These are phyloP conservation scores for Monilinia polystroma DNA, from an alignment of 2,329 filamentous ascomycete species.

Conservation along the genomic window DNA sequence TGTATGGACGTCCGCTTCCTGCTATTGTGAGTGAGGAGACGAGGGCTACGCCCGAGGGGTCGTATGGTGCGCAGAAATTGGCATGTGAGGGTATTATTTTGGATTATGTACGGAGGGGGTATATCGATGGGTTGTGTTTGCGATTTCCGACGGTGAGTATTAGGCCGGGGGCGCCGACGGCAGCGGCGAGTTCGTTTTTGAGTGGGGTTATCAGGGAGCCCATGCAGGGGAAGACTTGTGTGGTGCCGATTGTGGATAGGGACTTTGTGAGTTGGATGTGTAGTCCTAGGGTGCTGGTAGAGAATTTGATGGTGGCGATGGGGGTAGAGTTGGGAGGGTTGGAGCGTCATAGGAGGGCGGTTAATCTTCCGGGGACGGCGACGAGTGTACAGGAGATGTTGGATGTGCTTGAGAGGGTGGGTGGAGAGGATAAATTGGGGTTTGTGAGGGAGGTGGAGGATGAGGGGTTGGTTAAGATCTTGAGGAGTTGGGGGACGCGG, in stretches of 20 bases:
- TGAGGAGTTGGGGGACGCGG: constrained; percentile 59
- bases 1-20: constrained; percentile 57
- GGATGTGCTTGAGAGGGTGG: constrained; percentile 56
- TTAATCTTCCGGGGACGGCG: constrained; percentile 58
- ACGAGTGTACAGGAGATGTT: constrained; percentile 60
- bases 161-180: constrained; percentile 58
- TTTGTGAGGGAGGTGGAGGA: constrained; percentile 56
- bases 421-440: constrained; percentile 53
- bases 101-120: constrained; percentile 55
- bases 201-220: constrained; percentile 63
- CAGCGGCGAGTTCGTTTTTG: constrained; percentile 60
- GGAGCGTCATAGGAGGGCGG: constrained; percentile 47
- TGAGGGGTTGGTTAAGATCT: constrained; percentile 53
- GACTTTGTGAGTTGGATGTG: constrained; percentile 54
- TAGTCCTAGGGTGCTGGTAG: constrained; percentile 52
- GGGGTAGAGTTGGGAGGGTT: constrained; percentile 44
- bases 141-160: constrained; percentile 62
- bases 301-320: constrained; percentile 52
- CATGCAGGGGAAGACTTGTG: constrained; percentile 52
- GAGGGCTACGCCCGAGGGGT: constrained; percentile 54
- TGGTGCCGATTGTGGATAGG: constrained; percentile 53
- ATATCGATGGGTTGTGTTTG: constrained; percentile 56
- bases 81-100: constrained; percentile 59
- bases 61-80: constrained; percentile 62
- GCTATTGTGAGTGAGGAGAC: constrained; percentile 47